A percentile compares a stretch with the other conserved stretches of the same genome.
phyloP scores from a whole-genome alignment of 345 rosid genomes.

The Sonneratia caseolaris region DNA sequence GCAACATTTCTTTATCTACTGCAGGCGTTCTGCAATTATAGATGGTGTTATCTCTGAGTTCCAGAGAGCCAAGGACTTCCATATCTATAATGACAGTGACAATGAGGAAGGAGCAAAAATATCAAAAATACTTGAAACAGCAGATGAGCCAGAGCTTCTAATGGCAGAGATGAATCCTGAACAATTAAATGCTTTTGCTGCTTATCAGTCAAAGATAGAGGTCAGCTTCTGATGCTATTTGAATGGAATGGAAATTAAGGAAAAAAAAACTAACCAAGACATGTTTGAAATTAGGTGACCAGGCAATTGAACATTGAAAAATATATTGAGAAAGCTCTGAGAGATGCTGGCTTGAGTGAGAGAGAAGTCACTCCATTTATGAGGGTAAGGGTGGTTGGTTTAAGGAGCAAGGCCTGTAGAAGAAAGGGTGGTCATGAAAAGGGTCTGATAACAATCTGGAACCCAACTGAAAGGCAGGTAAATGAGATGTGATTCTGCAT shows the following conservation, averaged over 20 bases:
- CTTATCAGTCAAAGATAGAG: conserved; percentile 65
- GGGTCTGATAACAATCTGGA: conserved; percentile 88
- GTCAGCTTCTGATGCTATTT: conserved; percentile 27
- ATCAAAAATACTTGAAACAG: conserved; percentile 56
- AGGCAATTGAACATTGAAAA: conserved; percentile 56
- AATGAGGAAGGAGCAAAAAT: conserved; percentile 85
- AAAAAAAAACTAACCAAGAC: conserved; percentile 13
- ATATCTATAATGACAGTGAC: conserved; percentile 44
- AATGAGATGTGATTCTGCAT: conserved; percentile 6
- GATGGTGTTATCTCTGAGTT: conserved; percentile 65
- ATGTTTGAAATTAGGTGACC: conserved; percentile 38
- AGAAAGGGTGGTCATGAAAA: conserved; percentile 35
- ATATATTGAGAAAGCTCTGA: conserved; percentile 58
- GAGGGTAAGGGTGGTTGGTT: conserved; percentile 79
- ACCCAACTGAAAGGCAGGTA: conserved; percentile 86
- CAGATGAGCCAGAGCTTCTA: conserved; percentile 85
- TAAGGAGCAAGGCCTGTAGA: conserved; percentile 28
- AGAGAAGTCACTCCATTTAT: conserved; percentile 81
- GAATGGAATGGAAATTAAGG: conserved; percentile 4
- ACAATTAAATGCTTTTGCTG: conserved; percentile 60
- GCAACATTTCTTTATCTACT: conserved; percentile 6
- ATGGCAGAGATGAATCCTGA: conserved; percentile 92
- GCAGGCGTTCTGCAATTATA: conserved; percentile 55
- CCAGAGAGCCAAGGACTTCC: conserved; percentile 34
- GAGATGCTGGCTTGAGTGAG: conserved; percentile 54